These are phyloP conservation scores for Leptographium radiaticola DNA, from an alignment of 2,329 filamentous ascomycete genomes.

Conservation along the genomic window DNA sequence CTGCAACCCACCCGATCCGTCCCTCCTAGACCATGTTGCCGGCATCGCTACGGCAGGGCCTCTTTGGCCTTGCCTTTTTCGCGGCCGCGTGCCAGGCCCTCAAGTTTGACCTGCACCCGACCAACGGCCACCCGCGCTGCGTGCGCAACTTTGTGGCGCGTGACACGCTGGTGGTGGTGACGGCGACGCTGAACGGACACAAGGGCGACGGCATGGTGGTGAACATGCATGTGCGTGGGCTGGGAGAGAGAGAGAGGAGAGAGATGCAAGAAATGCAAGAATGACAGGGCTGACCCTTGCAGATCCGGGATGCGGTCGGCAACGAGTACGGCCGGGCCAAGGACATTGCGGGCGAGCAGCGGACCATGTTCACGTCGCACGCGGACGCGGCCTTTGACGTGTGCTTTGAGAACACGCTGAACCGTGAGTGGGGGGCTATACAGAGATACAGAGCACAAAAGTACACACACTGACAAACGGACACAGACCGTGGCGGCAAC, in stretches of 20 bases:
- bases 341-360: constrained; percentile 82
- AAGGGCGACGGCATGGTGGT: constrained; percentile 86
- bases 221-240: constrained; percentile 70
- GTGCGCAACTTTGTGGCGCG: constrained; percentile 90
- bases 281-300: constrained; percentile 1
- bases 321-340: constrained; percentile 91
- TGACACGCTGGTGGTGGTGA: constrained; percentile 92
- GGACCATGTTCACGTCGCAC: constrained; percentile 88
- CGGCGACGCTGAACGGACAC: constrained; percentile 70
- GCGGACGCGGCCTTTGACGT: constrained; percentile 89
- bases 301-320: constrained; percentile 91
- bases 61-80: constrained; percentile 46
- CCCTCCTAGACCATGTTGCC: constrained; percentile 11
- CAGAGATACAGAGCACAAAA: not conserved
- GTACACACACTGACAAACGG: not conserved
- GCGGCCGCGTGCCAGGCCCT: constrained; percentile 50
- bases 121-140: constrained; percentile 61
- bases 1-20: not conserved
- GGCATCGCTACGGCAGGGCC: constrained; percentile 40
- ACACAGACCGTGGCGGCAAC: constrained; percentile 18
- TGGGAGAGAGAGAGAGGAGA: not conserved
- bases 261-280: no score
- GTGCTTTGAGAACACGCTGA: constrained; percentile 80
- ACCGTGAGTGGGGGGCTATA: not conserved
- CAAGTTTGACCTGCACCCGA: constrained; percentile 83